Evolutionary conservation across 2,329 filamentous ascomycete genomes (phyloP).

Genomic region (Aspergillaceae sp.): DNA sequence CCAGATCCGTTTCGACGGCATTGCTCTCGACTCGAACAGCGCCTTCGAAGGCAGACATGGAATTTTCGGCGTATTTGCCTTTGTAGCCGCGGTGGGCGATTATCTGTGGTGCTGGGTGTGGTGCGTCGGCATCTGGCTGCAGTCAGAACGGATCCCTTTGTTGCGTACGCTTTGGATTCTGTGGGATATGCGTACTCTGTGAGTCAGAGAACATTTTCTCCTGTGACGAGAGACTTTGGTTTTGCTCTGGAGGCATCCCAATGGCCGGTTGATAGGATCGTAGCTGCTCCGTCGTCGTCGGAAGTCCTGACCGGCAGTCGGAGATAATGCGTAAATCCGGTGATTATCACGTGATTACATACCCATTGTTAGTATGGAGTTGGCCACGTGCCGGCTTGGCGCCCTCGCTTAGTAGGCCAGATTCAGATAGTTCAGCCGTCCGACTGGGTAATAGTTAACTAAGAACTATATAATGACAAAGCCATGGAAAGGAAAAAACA

Average conservation of each 20-base stretch:
- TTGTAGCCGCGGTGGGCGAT: constrained; percentile 48
- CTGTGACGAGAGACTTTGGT: background rate
- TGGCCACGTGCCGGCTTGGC: too few relatives aligned
- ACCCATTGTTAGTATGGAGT: background rate
- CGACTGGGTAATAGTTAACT: too few relatives aligned
- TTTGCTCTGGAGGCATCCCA: background rate
- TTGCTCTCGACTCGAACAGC: constrained; percentile 67
- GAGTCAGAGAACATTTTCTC: background rate
- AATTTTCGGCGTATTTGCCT: constrained; percentile 73
- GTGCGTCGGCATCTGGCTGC: background rate
- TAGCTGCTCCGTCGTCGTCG: too few relatives aligned
- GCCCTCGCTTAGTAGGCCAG: too few relatives aligned
- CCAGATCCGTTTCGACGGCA: constrained; percentile 81
- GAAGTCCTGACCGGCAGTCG: too few relatives aligned
- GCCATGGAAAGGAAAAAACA: too few relatives aligned
- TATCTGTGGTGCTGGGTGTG: constrained; percentile 14
- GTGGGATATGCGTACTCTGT: background rate
- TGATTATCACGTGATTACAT: background rate
- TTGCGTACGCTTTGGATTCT: background rate
- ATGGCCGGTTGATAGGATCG: background rate
- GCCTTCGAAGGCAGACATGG: constrained; percentile 65
- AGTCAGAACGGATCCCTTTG: too few relatives aligned
- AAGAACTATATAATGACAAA: too few relatives aligned
- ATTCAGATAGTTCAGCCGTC: too few relatives aligned
- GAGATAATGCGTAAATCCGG: too few relatives aligned